phyloP scores from a whole-genome alignment of 129 eudicot species.

The Heracleum sosnowskyi region DNA sequence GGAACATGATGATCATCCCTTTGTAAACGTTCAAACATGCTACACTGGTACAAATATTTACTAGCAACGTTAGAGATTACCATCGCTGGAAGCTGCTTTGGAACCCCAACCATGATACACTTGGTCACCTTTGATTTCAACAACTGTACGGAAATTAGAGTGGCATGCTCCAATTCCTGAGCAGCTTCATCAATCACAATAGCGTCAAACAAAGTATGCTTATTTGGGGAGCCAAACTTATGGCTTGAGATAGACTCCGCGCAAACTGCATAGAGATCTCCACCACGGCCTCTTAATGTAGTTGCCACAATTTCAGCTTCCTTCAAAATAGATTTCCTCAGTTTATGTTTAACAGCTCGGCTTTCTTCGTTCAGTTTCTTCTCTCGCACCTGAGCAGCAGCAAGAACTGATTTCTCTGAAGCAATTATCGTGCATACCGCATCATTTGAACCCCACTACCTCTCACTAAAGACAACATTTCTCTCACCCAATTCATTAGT shows the following conservation, averaged over 20 bases:
- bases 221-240: slow-evolving; percentile 50
- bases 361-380: slow-evolving; percentile 66
- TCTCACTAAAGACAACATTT: too few species aligned
- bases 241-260: slow-evolving; percentile 49
- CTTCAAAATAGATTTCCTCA: slow-evolving; percentile 61
- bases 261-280: slow-evolving; percentile 82
- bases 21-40: too few species aligned
- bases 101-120: slow-evolving; percentile 99
- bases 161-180: slow-evolving; percentile 96
- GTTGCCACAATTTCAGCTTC: slow-evolving; percentile 95
- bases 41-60: too few species aligned
- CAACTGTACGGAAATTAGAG: slow-evolving; percentile 89
- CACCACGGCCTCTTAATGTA: slow-evolving; percentile 95
- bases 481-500: too few species aligned
- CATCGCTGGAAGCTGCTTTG: slow-evolving; percentile 98
- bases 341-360: slow-evolving; percentile 56
- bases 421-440: too few species aligned
- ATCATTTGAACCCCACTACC: too few species aligned
- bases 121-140: slow-evolving; percentile 76
- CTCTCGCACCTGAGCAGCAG: too few species aligned
- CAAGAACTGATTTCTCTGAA: too few species aligned
- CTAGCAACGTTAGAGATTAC: slow-evolving; percentile 48
- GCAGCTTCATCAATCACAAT: slow-evolving; percentile 98
- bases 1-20: too few species aligned
- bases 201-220: slow-evolving; percentile 79